These are phyloP conservation scores for Cladophialophora immunda DNA, from an alignment of 2,329 filamentous ascomycete species.

Conservation along the genomic window DNA sequence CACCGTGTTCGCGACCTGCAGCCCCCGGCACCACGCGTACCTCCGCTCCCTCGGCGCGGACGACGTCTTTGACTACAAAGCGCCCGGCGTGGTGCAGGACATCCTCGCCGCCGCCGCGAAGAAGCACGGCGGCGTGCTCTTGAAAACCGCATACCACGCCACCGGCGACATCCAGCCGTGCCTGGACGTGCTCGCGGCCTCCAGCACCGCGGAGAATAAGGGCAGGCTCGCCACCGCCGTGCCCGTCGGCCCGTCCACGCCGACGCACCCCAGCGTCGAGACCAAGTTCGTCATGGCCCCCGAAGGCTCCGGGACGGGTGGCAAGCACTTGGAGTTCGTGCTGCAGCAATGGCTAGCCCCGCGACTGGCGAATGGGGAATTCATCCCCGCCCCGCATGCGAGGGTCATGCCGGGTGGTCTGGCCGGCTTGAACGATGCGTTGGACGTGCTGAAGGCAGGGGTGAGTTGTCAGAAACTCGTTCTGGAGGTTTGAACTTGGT, in stretches of 20 bases:
- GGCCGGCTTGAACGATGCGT: slow-evolving; percentile 10
- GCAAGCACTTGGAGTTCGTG: slow-evolving; percentile 7
- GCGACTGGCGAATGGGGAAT: slow-evolving; percentile 16
- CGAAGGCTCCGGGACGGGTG: neutral
- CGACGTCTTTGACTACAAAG: slow-evolving; percentile 52
- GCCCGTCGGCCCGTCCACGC: slow-evolving; percentile 18
- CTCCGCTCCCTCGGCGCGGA: slow-evolving; percentile 50
- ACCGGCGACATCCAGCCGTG: slow-evolving; percentile 54
- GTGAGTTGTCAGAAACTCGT: slow-evolving; percentile 28
- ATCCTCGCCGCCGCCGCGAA: slow-evolving; percentile 44
- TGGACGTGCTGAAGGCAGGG: slow-evolving; percentile 25
- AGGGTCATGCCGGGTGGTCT: slow-evolving; percentile 12
- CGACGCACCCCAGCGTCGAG: slow-evolving; percentile 37
- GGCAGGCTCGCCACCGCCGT: slow-evolving; percentile 36
- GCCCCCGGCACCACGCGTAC: slow-evolving; percentile 49
- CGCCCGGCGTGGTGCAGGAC: slow-evolving; percentile 43
- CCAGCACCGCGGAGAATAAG: slow-evolving; percentile 14
- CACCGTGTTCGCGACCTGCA: slow-evolving; percentile 52
- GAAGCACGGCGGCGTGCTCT: slow-evolving; percentile 37
- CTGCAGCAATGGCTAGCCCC: slow-evolving; percentile 23
- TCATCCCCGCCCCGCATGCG: slow-evolving; percentile 12
- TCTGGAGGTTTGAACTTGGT: slow-evolving; percentile 14
- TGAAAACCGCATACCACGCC: slow-evolving; percentile 25
- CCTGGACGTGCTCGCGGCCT: slow-evolving; percentile 36
- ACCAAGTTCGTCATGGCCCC: slow-evolving; percentile 24